Evolutionary conservation across 768 basidiomycete genomes (phyloP).

Genomic region (Phanerochaete carnosa): DNA sequence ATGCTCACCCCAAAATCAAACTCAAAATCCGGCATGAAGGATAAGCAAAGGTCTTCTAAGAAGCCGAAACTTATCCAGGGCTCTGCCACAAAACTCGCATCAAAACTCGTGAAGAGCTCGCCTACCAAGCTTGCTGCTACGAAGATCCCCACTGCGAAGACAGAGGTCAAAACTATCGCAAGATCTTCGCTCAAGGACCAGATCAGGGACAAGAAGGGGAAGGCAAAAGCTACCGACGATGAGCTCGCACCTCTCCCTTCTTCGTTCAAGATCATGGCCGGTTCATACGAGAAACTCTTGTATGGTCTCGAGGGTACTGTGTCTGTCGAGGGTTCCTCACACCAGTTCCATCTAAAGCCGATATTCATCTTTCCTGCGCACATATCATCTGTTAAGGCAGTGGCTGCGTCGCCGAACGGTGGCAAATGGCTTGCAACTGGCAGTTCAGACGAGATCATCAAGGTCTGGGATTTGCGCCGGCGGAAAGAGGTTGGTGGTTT

Average conservation of each 20-base stretch:
- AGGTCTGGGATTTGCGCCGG: conserved; percentile 92
- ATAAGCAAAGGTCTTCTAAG: neutral
- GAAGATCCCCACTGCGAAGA: neutral
- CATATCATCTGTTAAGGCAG: conserved; percentile 86
- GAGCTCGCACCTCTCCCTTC: conserved; percentile 35
- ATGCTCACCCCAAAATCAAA: neutral
- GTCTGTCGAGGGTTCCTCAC: conserved; percentile 27
- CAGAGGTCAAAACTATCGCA: neutral
- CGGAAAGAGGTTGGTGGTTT: conserved; percentile 93
- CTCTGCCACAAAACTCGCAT: conserved; percentile 4
- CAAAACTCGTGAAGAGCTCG: conserved; percentile 18
- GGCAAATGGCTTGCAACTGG: conserved; percentile 97
- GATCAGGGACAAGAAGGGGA: conserved; percentile 25
- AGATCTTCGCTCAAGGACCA: conserved; percentile 2
- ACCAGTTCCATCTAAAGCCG: conserved; percentile 55
- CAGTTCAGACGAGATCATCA: conserved; percentile 93
- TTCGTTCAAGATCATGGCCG: conserved; percentile 84
- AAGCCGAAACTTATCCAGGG: conserved; percentile 4
- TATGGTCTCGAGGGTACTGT: conserved; percentile 81
- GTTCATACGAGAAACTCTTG: conserved; percentile 94
- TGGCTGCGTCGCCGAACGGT: conserved; percentile 82
- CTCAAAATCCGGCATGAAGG: neutral
- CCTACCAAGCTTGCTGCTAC: conserved; percentile 8
- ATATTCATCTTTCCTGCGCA: conserved; percentile 98
- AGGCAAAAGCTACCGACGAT: conserved; percentile 19